phyloP scores from a whole-genome alignment of 495 filamentous ascomycete genomes.

The Penicillium herquei region DNA sequence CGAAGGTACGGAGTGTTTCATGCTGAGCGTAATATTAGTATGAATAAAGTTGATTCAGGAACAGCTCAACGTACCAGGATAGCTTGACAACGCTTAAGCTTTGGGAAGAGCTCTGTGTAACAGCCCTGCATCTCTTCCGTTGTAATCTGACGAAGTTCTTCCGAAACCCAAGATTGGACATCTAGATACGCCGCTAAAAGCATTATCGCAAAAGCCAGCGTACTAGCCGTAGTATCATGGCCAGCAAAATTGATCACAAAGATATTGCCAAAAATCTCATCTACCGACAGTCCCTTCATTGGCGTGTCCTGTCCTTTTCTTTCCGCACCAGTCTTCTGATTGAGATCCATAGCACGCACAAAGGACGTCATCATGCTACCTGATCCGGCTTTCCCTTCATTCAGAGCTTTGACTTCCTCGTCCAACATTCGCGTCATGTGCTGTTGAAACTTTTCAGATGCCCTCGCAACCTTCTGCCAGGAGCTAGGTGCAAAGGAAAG shows the following conservation, averaged over 20 bases:
- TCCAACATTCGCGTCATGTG: background rate
- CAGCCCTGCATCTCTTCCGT: background rate
- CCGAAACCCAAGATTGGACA: slow-evolving; percentile 38
- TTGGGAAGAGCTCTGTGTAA: slow-evolving; percentile 6
- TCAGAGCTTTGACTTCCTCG: background rate
- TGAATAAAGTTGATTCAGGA: background rate
- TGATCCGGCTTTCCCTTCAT: background rate
- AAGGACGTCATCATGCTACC: background rate
- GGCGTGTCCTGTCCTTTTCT: background rate
- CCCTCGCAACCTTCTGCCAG: background rate
- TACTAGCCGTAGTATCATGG: slow-evolving; percentile 47
- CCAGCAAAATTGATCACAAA: slow-evolving; percentile 58
- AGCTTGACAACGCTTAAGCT: slow-evolving; percentile 3
- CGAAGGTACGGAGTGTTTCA: slow-evolving; percentile 51
- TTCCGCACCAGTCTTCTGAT: background rate
- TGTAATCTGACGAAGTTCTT: slow-evolving; percentile 24
- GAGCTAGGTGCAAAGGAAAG: background rate
- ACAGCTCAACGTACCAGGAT: slow-evolving; percentile 2
- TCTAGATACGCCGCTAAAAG: slow-evolving; percentile 37
- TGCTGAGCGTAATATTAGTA: slow-evolving; percentile 18
- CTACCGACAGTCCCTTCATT: slow-evolving; percentile 18
- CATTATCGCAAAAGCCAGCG: slow-evolving; percentile 37
- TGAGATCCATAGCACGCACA: background rate
- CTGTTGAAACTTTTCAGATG: background rate
- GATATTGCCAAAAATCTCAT: slow-evolving; percentile 35